These are phyloP conservation scores for Lachancea waltii DNA, from an alignment of 805 yeast species.

Conservation along the genomic window DNA sequence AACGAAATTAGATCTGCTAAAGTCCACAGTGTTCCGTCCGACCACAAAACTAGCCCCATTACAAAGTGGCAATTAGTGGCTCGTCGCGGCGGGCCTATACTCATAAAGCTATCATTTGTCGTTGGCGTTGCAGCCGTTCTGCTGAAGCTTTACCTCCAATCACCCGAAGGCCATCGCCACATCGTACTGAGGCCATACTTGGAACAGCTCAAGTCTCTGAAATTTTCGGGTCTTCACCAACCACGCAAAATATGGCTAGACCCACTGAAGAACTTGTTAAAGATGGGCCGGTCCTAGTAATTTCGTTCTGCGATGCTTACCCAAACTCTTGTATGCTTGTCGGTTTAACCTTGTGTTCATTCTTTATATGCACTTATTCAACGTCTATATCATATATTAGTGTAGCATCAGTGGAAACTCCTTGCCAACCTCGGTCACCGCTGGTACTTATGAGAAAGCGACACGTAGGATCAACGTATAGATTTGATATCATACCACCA, in stretches of 20 bases:
- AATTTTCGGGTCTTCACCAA: slow-evolving; percentile 4
- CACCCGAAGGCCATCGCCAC: slow-evolving; percentile 3
- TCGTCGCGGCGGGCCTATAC: not conserved
- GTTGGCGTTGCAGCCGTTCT: slow-evolving; percentile 8
- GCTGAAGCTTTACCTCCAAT: slow-evolving; percentile 6
- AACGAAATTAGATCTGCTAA: slow-evolving; percentile 13
- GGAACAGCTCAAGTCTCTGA: slow-evolving; percentile 6
- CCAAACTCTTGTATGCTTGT: too few species aligned
- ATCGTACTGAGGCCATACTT: slow-evolving; percentile 1
- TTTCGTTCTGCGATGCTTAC: too few species aligned
- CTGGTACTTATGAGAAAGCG: slow-evolving; percentile 84
- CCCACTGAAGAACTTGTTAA: slow-evolving; percentile 7
- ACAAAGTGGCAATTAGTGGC: slow-evolving; percentile 3
- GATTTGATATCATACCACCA: slow-evolving; percentile 77
- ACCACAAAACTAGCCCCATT: not conserved
- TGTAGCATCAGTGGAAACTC: slow-evolving; percentile 70
- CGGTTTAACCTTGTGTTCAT: too few species aligned
- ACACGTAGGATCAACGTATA: slow-evolving; percentile 80
- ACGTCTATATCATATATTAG: slow-evolving; percentile 72
- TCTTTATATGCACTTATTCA: slow-evolving; percentile 14
- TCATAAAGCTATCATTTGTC: slow-evolving; percentile 4
- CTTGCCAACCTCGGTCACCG: slow-evolving; percentile 95
- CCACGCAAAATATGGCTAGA: slow-evolving; percentile 8
- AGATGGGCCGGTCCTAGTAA: slow-evolving; percentile 6
- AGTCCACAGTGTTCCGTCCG: not conserved